Conservation (phyloP, 768 basidiomycete genomes). For the Hypsizygus marmoreus region DNA sequence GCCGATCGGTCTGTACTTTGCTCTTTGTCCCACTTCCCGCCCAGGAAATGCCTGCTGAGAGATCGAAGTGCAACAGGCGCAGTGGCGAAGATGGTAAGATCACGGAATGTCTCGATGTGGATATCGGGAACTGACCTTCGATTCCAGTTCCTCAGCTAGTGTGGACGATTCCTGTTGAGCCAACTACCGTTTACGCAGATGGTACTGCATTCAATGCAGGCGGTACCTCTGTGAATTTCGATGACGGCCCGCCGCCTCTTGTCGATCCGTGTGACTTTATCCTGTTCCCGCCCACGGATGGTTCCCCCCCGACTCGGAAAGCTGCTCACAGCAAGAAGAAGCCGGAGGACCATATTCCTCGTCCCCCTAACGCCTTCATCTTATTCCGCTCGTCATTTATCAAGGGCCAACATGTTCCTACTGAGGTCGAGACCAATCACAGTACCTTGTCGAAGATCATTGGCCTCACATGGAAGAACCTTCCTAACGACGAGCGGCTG, state of each 20-base stretch:
- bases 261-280: conserved; percentile 43
- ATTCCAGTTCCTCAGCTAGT: conserved; percentile 43
- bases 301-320: conserved; percentile 38
- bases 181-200: conserved; percentile 23
- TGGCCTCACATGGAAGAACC: conserved; percentile 79
- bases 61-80: conserved; percentile 42
- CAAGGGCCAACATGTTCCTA: conserved; percentile 74
- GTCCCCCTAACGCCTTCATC: conserved; percentile 86
- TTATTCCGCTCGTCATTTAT: conserved; percentile 85
- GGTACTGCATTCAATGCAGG: conserved; percentile 60
- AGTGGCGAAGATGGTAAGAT: conserved; percentile 37
- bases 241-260: conserved; percentile 43
- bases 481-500: conserved; percentile 74
- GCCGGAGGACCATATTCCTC: conserved; percentile 75
- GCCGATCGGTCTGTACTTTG: conserved; percentile 5
- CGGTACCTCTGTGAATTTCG: conserved; percentile 59
- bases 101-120: conserved; percentile 1
- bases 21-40: conserved; percentile 12
- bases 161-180: conserved; percentile 47
- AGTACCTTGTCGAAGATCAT: conserved; percentile 85
- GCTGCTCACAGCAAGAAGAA: conserved; percentile 69
- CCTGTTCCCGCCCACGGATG: conserved; percentile 58
- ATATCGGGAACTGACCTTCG: conserved; percentile 10
- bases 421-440: conserved; percentile 80
- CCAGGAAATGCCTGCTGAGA: conserved; percentile 48